Conservation (phyloP, 768 basidiomycete genomes). For the Podaxis mareebaensis region DNA sequence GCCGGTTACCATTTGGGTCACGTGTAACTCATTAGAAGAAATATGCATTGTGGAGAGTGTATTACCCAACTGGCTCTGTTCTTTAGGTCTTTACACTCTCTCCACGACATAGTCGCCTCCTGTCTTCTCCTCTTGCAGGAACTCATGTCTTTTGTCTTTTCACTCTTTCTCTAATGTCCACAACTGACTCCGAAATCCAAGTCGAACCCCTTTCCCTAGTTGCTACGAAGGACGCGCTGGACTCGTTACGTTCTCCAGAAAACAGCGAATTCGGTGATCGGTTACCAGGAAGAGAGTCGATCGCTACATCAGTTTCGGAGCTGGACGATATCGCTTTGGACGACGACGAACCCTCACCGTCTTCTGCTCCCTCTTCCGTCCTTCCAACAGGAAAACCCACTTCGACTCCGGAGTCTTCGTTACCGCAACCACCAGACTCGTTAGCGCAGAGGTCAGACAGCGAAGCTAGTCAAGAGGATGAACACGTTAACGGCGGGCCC, state of each 20-base stretch:
- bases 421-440: neutral
- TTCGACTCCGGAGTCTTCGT: neutral
- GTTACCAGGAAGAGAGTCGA: slow-evolving; percentile 39
- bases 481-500: slow-evolving; percentile 15
- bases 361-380: slow-evolving; percentile 27
- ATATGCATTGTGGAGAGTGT: neutral
- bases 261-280: slow-evolving; percentile 28
- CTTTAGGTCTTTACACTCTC: neutral
- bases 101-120: neutral
- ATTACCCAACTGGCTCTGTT: neutral
- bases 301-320: slow-evolving; percentile 50
- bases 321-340: slow-evolving; percentile 65
- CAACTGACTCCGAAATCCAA: neutral
- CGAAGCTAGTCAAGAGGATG: neutral
- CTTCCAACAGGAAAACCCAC: neutral
- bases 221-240: slow-evolving; percentile 27
- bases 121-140: neutral
- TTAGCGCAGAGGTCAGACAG: neutral
- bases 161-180: slow-evolving; percentile 9
- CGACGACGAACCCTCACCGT: slow-evolving; percentile 39
- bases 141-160: slow-evolving; percentile 7
- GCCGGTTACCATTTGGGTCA: neutral
- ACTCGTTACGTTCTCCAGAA: slow-evolving; percentile 54
- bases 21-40: slow-evolving; percentile 1
- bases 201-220: slow-evolving; percentile 5